Evolutionary conservation across 1,284 basidiomycete species (phyloP), one percentile per base, ranked within the genome.

Genomic region (Irpex sp.): DNA sequence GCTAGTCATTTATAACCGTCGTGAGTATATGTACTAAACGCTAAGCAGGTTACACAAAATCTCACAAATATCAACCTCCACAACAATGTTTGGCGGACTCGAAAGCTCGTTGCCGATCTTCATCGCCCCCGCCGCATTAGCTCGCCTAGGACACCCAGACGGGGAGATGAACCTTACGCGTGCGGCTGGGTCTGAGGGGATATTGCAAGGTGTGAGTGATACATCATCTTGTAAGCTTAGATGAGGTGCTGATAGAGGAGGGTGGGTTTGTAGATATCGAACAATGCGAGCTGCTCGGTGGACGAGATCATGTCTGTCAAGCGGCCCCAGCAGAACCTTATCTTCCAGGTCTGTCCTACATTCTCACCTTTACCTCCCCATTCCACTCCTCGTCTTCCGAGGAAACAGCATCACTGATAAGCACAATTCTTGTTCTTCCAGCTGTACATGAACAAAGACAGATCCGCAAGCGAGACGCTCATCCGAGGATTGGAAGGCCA

Each of bases 61-160:
- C 36, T 73, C 71, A 3, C 51, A 67, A 28, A 66, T 72, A 6
- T 68, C 67, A 7, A 75, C 72, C 1, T 47, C 68, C 2, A 81
- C 80, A 1, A 74, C 70, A 8, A 76, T 84, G 58, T 66, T 82
- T 52, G 52, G 52, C 28, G 80, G 80, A 4, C 67, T 77, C 28
- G 70, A 76, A 0, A 74, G 74, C 28, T 70, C 73, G 1, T 65
- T 82, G 18, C 82, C 82, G 1, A 73, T 85, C 49, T 85, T 81
- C 71, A 81, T 86, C 60, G 77, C 80, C 5, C 84, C 79, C 49
- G 80, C 82, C 14, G 83, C 82, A 0, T 74, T 86, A 10, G 86
- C 84, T 35, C 84, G 86, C 67, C 79, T 90, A 0, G 87, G 83
- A 5, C 86, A 87, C 66, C 83, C 83, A 9, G 82, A 86, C 56